A percentile compares a stretch with the other conserved stretches of the same genome.
Conservation (phyloP, 345 rosid genomes). For the Heritiera littoralis region DNA sequence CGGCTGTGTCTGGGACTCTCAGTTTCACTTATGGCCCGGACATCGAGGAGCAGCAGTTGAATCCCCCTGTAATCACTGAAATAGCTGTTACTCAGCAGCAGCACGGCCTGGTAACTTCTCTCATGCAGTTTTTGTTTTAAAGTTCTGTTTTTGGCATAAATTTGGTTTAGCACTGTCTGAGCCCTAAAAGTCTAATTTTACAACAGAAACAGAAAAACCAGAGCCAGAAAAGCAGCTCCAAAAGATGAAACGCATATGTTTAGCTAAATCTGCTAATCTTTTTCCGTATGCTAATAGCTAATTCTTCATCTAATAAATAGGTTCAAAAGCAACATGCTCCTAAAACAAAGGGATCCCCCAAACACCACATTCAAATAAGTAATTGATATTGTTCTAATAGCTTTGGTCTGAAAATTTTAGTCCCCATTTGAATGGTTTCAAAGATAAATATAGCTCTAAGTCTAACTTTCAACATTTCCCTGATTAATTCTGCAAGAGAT, state of each 20-base stretch:
- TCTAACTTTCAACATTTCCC: not conserved
- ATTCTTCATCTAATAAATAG: too few relatives aligned
- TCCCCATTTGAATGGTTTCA: not conserved
- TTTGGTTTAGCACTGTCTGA: not conserved
- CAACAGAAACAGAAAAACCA: not conserved
- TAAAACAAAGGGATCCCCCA: not conserved
- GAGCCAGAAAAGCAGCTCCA: not conserved
- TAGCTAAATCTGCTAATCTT: not conserved
- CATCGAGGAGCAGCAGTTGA: constrained; percentile 9
- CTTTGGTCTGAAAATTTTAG: not conserved
- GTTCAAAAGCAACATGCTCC: not conserved
- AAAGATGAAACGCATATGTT: too few relatives aligned
- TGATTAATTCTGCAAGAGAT: not conserved
- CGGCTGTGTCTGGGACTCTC: constrained; percentile 13
- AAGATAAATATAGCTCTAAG: not conserved
- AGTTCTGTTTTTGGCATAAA: not conserved
- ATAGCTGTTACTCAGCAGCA: not conserved
- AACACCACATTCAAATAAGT: not conserved
- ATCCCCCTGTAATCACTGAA: not conserved
- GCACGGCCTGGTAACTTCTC: not conserved
- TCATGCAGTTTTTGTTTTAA: not conserved
- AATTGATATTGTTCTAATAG: not conserved
- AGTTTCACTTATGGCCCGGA: constrained; percentile 13
- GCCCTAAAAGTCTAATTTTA: not conserved
- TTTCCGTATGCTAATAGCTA: not conserved